These are phyloP conservation scores for Rhizopogon hawkerae DNA, from an alignment of 1,284 basidiomycete species.

Conservation along the genomic window DNA sequence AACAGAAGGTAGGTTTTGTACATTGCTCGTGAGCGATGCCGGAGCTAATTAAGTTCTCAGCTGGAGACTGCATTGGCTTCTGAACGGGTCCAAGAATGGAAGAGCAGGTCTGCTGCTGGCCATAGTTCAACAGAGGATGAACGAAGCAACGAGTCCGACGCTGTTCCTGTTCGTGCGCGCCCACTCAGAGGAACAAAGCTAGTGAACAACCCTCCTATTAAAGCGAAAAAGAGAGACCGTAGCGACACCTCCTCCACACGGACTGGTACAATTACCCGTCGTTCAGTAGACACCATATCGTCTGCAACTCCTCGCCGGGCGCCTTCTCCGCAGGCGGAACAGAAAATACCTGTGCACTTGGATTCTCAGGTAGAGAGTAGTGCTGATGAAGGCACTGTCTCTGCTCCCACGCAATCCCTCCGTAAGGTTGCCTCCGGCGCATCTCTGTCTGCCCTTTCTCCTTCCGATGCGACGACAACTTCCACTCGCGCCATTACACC, in stretches of 20 bases:
- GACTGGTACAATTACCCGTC: constrained; percentile 20
- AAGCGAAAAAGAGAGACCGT: constrained; percentile 27
- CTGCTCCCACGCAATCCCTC: constrained; percentile 12
- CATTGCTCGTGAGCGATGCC: not conserved
- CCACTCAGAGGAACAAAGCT: constrained; percentile 22
- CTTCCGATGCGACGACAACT: constrained; percentile 24
- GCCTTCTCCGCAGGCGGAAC: constrained; percentile 25
- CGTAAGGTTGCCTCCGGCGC: constrained; percentile 31
- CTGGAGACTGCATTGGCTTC: constrained; percentile 61
- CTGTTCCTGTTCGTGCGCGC: constrained; percentile 20
- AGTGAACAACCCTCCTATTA: constrained; percentile 25
- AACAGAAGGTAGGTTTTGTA: constrained; percentile 55
- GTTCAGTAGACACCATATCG: constrained; percentile 18
- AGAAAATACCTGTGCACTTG: constrained; percentile 18
- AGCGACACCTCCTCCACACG: constrained; percentile 28
- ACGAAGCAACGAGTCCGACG: constrained; percentile 29
- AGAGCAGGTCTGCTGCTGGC: constrained; percentile 24
- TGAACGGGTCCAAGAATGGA: constrained; percentile 42
- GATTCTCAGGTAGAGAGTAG: constrained; percentile 21
- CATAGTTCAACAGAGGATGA: constrained; percentile 23
- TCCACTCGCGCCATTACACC: constrained; percentile 36
- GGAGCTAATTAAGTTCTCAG: constrained; percentile 30
- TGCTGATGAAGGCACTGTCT: constrained; percentile 12
- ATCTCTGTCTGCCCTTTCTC: constrained; percentile 29
- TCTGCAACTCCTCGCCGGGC: constrained; percentile 29